Evolutionary conservation across 2,329 filamentous ascomycete genomes (phyloP).

Genomic region (Penicillium polonicum): DNA sequence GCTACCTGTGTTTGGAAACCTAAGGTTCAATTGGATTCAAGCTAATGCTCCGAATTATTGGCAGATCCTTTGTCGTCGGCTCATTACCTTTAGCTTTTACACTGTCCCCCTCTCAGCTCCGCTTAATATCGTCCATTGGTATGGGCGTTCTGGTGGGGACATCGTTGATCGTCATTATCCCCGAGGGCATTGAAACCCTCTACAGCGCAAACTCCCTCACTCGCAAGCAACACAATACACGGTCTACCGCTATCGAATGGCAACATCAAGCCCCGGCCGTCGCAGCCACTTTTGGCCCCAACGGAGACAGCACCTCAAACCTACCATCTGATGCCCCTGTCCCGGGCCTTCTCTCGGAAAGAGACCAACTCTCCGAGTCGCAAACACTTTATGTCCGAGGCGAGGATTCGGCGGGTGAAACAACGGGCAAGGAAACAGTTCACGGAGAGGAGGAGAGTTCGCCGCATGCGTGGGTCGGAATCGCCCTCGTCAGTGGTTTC

Average conservation of each 20-base stretch:
- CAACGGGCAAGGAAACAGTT: constrained; percentile 41
- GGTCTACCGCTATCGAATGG: constrained; percentile 31
- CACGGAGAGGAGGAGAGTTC: constrained; percentile 43
- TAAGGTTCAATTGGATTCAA: background rate
- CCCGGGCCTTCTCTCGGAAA: constrained; percentile 16
- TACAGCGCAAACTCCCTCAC: constrained; percentile 55
- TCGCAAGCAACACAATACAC: constrained; percentile 34
- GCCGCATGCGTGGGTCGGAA: constrained; percentile 75
- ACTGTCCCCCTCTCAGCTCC: constrained; percentile 80
- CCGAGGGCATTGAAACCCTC: constrained; percentile 90
- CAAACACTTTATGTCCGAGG: constrained; percentile 26
- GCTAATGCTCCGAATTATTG: constrained; percentile 10
- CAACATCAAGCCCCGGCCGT: constrained; percentile 25
- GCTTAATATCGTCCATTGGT: constrained; percentile 86
- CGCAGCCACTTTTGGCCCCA: constrained; percentile 11
- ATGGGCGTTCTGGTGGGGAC: constrained; percentile 94
- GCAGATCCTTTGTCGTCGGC: constrained; percentile 91
- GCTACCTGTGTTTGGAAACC: constrained; percentile 24
- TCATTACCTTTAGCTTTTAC: constrained; percentile 85
- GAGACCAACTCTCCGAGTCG: constrained; percentile 5
- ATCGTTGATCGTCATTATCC: constrained; percentile 94
- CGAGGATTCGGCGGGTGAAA: constrained; percentile 34
- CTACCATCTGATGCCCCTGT: constrained; percentile 10
- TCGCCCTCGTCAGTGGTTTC: constrained; percentile 84
- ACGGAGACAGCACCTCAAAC: background rate